Conservation (phyloP, 2,329 filamentous ascomycete species). For the Botrytis byssoidea region DNA sequence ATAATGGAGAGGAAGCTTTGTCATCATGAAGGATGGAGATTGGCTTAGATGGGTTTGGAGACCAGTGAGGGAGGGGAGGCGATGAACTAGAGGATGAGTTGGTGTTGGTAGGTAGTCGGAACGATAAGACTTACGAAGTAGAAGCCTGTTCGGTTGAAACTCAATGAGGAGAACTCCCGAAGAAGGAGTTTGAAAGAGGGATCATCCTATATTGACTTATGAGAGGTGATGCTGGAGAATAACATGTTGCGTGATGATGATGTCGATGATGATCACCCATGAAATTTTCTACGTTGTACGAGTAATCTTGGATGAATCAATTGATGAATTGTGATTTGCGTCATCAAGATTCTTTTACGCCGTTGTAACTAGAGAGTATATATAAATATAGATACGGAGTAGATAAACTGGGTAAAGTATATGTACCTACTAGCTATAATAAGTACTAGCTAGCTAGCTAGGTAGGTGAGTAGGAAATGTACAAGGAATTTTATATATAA, state of each 20-base stretch:
- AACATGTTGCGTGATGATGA: background rate
- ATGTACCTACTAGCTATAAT: too few species aligned
- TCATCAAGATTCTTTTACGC: background rate
- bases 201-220: background rate
- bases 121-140: too few species aligned
- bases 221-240: background rate
- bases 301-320: background rate
- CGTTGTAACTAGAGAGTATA: background rate
- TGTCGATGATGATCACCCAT: background rate
- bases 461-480: background rate
- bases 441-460: too few species aligned
- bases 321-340: background rate
- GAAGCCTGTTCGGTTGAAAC: background rate
- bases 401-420: background rate
- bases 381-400: background rate
- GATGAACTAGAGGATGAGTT: slow-evolving; percentile 6
- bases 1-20: background rate
- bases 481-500: background rate
- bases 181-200: background rate
- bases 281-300: background rate
- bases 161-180: background rate
- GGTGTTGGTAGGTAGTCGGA: background rate
- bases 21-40: background rate
- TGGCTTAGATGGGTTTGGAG: background rate
- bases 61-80: background rate